Evolutionary conservation across 1,284 basidiomycete species (phyloP).

Genomic region (Rhodotorula sp.): DNA sequence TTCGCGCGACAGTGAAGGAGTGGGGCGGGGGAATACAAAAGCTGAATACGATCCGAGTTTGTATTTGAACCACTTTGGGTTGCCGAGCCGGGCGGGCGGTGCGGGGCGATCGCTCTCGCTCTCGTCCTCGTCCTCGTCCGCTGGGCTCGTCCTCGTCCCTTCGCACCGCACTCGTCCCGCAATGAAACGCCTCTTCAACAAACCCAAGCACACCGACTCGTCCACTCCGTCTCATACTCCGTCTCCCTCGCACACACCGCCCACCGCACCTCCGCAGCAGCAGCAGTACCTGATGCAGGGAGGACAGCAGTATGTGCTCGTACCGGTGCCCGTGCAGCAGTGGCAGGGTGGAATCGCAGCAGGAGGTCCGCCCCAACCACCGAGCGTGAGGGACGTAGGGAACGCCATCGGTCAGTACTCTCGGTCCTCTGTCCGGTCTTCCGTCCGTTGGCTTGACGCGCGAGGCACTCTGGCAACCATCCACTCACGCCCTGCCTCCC

Average conservation of each 20-base stretch:
- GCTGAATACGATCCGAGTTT: too few relatives aligned
- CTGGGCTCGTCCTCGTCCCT: not conserved
- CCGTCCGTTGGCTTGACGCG: not conserved
- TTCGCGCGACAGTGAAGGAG: too few relatives aligned
- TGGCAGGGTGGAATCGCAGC: not conserved
- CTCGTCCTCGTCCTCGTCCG: too few relatives aligned
- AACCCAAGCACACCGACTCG: not conserved
- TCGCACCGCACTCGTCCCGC: not conserved
- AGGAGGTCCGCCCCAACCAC: constrained; percentile 11
- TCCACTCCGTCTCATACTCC: not conserved
- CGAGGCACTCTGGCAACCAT: not conserved
- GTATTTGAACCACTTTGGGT: too few relatives aligned
- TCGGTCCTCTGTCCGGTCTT: not conserved
- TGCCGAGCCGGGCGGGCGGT: too few relatives aligned
- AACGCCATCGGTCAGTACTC: constrained; percentile 32
- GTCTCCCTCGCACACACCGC: not conserved
- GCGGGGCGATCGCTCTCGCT: too few relatives aligned
- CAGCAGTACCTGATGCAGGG: not conserved
- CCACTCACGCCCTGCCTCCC: too few relatives aligned
- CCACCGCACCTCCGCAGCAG: not conserved
- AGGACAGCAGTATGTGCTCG: constrained; percentile 2
- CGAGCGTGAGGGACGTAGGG: constrained; percentile 23
- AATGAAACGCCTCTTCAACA: constrained; percentile 36
- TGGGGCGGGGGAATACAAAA: too few relatives aligned
- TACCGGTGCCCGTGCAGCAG: not conserved